Evolutionary conservation across 352 stramenopile species (phyloP), one percentile per base, ranked within the genome.

Genomic region (Pythium biforme): DNA sequence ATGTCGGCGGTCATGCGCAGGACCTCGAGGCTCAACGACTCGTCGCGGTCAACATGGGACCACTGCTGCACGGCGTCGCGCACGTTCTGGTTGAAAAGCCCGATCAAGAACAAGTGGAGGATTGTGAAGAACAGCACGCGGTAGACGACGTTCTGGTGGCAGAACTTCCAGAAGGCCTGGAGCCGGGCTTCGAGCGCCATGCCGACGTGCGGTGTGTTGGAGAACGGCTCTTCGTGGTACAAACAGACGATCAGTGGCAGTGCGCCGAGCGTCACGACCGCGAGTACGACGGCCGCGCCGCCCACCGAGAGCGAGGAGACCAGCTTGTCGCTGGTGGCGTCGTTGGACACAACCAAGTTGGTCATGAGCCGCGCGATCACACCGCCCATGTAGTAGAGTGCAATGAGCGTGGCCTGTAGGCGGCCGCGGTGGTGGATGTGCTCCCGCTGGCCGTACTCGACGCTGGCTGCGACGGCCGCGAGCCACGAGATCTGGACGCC

Each of bases 381-480:
- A 25, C 74, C 43, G 47, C 77, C 58, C 40, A 59, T 9, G 66
- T 53, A 7, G 55, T 69, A 14, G 63, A 75, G 31, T 68, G 51
- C 15, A 39, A 29, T 33, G 11, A 63, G 54, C 3, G 58, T 51
- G 22, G 54, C 49, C 15, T 68, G 39, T 22, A 77, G 69, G 3
- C 58, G 58, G 19, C 70, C 67, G 8, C 67, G 69, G 10, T 58
- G 45, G 14, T 52, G 15, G 12, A 79, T 53, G 2, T 70, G 71
- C 43, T 79, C 72, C 39, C 64, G 69, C 48, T 79, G 72, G 23
- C 69, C 72, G 19, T 77, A 67, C 58, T 79, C 69, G 23, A 79
- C 72, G 27, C 65, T 62, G 3, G 63, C 63, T 39, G 71, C 75
- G 37, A 75, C 68, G 6, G 69, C 65, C 14, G 56, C 66, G 26